phyloP scores from a whole-genome alignment of 169 alveolate species.

The Perkinsus chesapeaki region DNA sequence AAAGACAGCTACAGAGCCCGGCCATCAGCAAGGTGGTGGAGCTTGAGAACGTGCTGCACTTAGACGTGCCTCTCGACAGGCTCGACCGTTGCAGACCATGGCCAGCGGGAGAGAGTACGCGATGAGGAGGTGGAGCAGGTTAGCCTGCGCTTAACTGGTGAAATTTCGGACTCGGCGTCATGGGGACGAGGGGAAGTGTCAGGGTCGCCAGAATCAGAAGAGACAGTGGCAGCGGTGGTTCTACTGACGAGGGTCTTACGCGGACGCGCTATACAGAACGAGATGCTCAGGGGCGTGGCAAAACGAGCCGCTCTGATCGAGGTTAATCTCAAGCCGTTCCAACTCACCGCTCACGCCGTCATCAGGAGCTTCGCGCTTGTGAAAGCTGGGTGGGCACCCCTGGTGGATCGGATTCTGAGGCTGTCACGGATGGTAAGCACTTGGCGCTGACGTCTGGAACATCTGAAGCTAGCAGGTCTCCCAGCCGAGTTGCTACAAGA shows the following conservation, averaged over 20 bases:
- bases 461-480: background rate
- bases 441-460: background rate
- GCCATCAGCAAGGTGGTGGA: background rate
- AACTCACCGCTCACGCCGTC: background rate
- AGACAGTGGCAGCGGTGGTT: slow-evolving; percentile 53
- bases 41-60: background rate
- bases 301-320: slow-evolving; percentile 71
- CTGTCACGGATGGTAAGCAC: too few relatives aligned
- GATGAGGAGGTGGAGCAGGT: background rate
- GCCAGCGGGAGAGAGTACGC: background rate
- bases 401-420: slow-evolving; percentile 19
- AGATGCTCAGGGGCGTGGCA: slow-evolving; percentile 83
- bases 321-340: background rate
- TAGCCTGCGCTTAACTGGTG: background rate
- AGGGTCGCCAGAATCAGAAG: slow-evolving; percentile 45
- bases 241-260: slow-evolving; percentile 78
- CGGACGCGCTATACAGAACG: slow-evolving; percentile 78
- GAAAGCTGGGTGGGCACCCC: slow-evolving; percentile 65
- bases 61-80: too few relatives aligned
- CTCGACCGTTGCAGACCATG: background rate
- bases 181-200: background rate
- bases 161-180: background rate
- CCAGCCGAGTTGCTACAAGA: slow-evolving; percentile 34
- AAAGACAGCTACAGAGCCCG: background rate
- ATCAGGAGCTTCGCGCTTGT: slow-evolving; percentile 61